A percentile compares a stretch with the other conserved stretches of the same genome.
Evolutionary conservation across 176 grass and related monocot genomes (phyloP).

Genomic region (Aegilops sharonensis): DNA sequence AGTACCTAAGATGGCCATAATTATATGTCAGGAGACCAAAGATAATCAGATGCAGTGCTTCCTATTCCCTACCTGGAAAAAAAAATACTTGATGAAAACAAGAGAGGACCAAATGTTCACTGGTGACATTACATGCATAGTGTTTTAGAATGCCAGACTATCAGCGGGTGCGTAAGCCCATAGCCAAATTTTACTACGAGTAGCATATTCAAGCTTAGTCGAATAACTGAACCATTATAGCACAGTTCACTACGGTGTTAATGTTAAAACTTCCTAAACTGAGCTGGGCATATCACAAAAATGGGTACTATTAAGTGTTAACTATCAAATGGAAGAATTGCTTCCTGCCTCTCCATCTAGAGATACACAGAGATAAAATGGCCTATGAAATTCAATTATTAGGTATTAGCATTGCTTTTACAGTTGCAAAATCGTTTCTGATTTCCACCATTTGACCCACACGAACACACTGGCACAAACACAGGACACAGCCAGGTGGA

Average conservation of each 20-base stretch:
- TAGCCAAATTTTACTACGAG: neutral
- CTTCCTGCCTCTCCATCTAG: neutral
- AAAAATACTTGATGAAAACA: neutral
- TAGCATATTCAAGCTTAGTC: neutral
- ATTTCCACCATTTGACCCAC: neutral
- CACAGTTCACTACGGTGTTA: neutral
- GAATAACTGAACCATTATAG: neutral
- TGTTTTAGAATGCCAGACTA: neutral
- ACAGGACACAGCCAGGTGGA: too few relatives aligned
- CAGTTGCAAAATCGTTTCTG: neutral
- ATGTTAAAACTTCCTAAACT: neutral
- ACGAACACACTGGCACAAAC: neutral
- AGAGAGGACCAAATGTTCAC: neutral
- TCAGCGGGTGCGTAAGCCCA: neutral
- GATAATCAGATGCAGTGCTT: neutral
- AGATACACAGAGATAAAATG: neutral
- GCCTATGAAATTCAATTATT: neutral
- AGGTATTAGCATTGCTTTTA: neutral
- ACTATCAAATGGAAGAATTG: neutral
- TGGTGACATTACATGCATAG: neutral
- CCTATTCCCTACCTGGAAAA: neutral
- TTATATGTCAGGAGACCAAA: neutral
- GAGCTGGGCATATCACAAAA: neutral
- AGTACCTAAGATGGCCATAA: constrained; percentile 46
- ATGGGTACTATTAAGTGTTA: neutral